Evolutionary conservation across 768 basidiomycete species (phyloP), one percentile per base, ranked within the genome.

Genomic region (Xerocomellus chrysenteron): DNA sequence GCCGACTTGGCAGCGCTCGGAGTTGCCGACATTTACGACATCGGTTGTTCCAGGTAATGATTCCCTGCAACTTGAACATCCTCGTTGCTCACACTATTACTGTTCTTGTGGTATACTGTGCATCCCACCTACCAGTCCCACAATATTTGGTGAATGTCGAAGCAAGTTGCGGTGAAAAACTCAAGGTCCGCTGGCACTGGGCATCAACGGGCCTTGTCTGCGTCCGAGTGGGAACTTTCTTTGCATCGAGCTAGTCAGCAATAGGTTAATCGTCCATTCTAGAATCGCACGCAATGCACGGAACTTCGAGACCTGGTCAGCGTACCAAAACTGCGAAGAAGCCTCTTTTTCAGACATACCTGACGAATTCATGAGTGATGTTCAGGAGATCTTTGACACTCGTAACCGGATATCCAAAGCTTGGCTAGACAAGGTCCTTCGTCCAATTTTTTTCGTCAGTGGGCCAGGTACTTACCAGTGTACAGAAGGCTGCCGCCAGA

Each of bases 221-320:
- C 80, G 5, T 80, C 79, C 11, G 77, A 81, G 79, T 80, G 54
- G 43, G 75, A 51, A 16, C 24, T 45, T 49, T 36, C 36, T 42
- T 47, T 50, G 16, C 43, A 17, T 28, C 21, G 19, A 46, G 47
- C 41, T 45, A 19, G 26, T 36, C 35, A 32, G 12, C 33, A 37
- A 42, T 13, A 14, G 9, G 30, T 55, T 58, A 19, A 67, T 19
- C 13, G 58, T 47, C 32, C 53, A 26, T 40, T 42, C 32, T 49
- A 82, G 81, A 59, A 81, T 83, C 55, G 80, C 82, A 26, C 74
- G 75, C 28, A 81, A 80, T 68, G 58, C 74, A 21, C 73, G 72
- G 47, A 70, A 72, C 58, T 84, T 82, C 51, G 83, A 83, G 57
- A 78, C 73, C 5, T 84, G 83, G 82, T 71, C 75, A 8, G 70